A percentile compares a stretch with the other conserved stretches of the same genome.
Evolutionary conservation across 352 stramenopile genomes (phyloP).

Genomic region (Globisporangium perplexum): DNA sequence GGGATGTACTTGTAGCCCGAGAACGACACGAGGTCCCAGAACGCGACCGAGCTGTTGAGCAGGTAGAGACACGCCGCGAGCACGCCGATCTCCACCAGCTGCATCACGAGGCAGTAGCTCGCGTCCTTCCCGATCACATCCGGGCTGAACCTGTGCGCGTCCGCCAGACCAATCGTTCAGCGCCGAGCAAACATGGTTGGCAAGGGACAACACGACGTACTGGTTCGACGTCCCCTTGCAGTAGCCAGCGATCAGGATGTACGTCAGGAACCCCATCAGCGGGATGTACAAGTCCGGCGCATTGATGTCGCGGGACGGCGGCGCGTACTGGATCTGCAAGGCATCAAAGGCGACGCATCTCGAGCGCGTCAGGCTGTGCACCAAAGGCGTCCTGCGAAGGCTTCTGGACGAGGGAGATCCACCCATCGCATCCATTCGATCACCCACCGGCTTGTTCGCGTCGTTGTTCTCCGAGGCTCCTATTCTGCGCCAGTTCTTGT

Average conservation of each 20-base stretch:
- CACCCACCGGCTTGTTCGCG: slow-evolving; percentile 48
- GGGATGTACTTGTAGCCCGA: slow-evolving; percentile 99
- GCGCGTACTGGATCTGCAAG: slow-evolving; percentile 69
- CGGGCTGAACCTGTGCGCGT: slow-evolving; percentile 91
- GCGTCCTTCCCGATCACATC: slow-evolving; percentile 94
- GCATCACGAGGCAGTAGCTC: slow-evolving; percentile 88
- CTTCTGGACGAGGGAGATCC: neutral
- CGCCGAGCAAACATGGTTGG: neutral
- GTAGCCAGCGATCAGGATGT: slow-evolving; percentile 97
- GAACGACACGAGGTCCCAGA: slow-evolving; percentile 96
- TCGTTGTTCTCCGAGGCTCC: slow-evolving; percentile 43
- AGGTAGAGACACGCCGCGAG: slow-evolving; percentile 94
- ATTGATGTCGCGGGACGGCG: slow-evolving; percentile 95
- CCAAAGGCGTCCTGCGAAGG: neutral
- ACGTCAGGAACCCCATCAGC: slow-evolving; percentile 98
- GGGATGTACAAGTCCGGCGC: slow-evolving; percentile 98
- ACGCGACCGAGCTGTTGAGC: slow-evolving; percentile 89
- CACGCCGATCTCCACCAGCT: slow-evolving; percentile 90
- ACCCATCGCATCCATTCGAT: too few relatives aligned
- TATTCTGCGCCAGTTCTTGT: slow-evolving; percentile 85
- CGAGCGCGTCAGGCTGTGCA: neutral
- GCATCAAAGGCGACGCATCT: neutral
- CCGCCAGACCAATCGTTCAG: neutral
- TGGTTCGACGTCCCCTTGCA: slow-evolving; percentile 92
- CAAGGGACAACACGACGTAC: slow-evolving; percentile 30